Percentiles rank a stretch among this genome's conserved stretches.
Evolutionary conservation across 1,284 basidiomycete genomes (phyloP).

Genomic region (Cryptococcus depauperatus): DNA sequence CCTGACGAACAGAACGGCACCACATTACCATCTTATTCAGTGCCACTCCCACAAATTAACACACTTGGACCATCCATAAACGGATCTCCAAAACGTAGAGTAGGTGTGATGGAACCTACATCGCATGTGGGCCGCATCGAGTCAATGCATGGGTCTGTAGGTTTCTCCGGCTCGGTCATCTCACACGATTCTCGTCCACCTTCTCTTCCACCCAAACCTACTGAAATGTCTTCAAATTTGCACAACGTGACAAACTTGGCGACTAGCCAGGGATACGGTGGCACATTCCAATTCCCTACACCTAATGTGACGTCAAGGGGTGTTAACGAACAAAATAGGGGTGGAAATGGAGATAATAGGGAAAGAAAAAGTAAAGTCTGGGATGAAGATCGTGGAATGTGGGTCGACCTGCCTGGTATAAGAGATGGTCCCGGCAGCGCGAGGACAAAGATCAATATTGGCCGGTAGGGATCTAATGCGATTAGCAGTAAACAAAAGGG

Average conservation of each 20-base stretch:
- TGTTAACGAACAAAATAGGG: no score
- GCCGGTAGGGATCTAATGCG: no score
- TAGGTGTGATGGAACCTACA: no score
- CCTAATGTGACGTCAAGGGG: not conserved
- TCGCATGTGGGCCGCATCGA: not conserved
- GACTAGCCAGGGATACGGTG: not conserved
- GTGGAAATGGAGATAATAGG: constrained; percentile 10
- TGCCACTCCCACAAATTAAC: no score
- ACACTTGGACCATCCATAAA: no score
- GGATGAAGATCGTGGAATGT: constrained; percentile 10
- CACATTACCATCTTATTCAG: no score
- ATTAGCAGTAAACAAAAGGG: no score
- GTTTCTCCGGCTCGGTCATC: not conserved
- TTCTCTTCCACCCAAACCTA: not conserved
- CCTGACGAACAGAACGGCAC: no score
- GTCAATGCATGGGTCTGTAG: not conserved
- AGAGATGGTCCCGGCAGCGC: constrained; percentile 12
- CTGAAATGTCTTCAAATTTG: no score
- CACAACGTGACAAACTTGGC: no score
- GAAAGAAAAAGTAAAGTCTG: constrained; percentile 6
- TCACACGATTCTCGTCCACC: not conserved
- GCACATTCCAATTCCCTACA: not conserved
- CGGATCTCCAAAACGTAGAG: no score
- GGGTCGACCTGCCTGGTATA: constrained; percentile 5
- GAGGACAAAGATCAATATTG: constrained; percentile 16